These are phyloP conservation scores for Scytalidium sp. DNA, from an alignment of 2,329 filamentous ascomycete genomes.

Conservation along the genomic window DNA sequence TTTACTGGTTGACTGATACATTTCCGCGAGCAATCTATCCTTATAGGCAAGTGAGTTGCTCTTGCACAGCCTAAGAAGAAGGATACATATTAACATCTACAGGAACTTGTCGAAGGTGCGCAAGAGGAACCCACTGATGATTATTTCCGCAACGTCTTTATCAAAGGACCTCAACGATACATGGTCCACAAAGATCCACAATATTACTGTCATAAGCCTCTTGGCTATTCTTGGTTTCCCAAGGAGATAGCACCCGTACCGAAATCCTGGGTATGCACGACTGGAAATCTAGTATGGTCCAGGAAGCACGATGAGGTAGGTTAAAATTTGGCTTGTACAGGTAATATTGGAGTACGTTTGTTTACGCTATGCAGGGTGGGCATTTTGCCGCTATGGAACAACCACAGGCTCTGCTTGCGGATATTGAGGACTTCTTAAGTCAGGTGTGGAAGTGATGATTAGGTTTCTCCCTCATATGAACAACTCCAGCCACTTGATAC, in stretches of 20 bases:
- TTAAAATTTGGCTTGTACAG: too few species aligned
- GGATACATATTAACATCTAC: background rate
- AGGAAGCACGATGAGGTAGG: background rate
- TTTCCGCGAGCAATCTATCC: constrained; percentile 46
- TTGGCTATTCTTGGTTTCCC: background rate
- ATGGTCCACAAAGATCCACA: constrained; percentile 1
- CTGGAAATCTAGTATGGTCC: background rate
- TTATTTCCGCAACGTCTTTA: too few species aligned
- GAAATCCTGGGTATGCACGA: background rate
- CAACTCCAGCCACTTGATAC: too few species aligned
- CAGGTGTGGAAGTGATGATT: too few species aligned
- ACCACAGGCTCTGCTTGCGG: constrained; percentile 36
- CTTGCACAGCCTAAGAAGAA: background rate
- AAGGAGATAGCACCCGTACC: background rate
- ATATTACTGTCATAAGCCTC: background rate
- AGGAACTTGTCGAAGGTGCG: background rate
- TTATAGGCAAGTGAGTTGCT: constrained; percentile 35
- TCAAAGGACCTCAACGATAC: too few species aligned
- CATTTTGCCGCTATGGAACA: constrained; percentile 50
- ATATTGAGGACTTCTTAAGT: constrained; percentile 41
- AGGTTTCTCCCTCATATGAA: too few species aligned
- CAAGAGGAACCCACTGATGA: too few species aligned
- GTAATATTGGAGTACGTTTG: background rate
- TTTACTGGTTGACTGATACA: constrained; percentile 55
- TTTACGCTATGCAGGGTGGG: constrained; percentile 36